Evolutionary conservation across 352 stramenopile genomes (phyloP), one percentile per base, ranked within the genome.

Genomic region (Aphanomyces cochlioides): DNA sequence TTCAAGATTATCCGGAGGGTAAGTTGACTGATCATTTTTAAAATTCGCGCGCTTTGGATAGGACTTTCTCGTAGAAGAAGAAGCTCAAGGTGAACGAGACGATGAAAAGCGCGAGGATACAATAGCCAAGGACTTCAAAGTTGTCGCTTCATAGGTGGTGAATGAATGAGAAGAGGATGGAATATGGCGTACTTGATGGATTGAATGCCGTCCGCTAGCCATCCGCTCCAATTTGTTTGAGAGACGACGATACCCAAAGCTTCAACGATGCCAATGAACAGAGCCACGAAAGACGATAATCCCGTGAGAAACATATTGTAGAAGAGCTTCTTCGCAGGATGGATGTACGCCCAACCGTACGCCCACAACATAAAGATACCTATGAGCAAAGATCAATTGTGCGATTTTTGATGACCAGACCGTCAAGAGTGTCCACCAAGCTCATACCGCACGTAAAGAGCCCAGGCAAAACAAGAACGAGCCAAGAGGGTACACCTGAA

Each of bases 301-400:
- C 61, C 60, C 8, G 67, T 73, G 43, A 73, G 56, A 58, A 73
- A 73, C 43, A 73, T 57, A 34, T 73, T 73, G 56, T 69, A 73
- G 36, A 73, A 73, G 17, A 73, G 37, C n/a, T 67, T 54, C 56
- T 57, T 73, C 13, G 47, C 38, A 5, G 67, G 67, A n/a, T 73
- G 57, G 56, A 66, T n/a, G 17, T 57, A 47, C 8, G 67, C 67
- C 67, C 67, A 73, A 38, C 53, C 53, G 54, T 74, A 74, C n/a
- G 61, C 68, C 39, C 56, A 56, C 5, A 75, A 66, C 71, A 75
- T 73, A 13, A 73, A 40, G 56, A 75, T 41, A 6, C 71, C 71
- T 61, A 61, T 12, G 43, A 12, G 54, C 28, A 13, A 40, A 10
- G 8, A 43, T 41, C 15, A 61, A n/a, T n/a, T 37, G 43, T 61